A percentile compares a stretch with the other conserved stretches of the same genome.
phyloP scores from a whole-genome alignment of 176 grass and related monocot species.

The Raddia guianensis region DNA sequence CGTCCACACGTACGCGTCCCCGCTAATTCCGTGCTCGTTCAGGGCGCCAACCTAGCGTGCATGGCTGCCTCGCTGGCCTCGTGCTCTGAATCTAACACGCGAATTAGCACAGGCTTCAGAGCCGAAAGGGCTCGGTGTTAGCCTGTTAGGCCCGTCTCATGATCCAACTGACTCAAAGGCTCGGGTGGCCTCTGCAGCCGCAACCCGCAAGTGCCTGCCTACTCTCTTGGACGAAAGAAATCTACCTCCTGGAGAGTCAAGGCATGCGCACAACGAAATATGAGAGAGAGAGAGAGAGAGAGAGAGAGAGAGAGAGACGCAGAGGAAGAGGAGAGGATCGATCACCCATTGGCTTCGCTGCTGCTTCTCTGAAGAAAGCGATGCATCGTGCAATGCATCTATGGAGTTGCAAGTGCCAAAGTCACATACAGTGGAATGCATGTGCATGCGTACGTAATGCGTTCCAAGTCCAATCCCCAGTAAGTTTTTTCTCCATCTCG shows the following conservation, averaged over 20 bases:
- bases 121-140: conserved; percentile 22
- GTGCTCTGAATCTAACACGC: background rate
- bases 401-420: background rate
- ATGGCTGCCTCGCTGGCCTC: background rate
- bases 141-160: conserved; percentile 32
- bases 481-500: background rate
- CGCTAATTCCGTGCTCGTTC: background rate
- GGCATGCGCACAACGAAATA: background rate
- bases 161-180: background rate
- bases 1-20: background rate
- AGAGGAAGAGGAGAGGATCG: background rate
- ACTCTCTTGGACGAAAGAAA: conserved; percentile 13
- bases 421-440: background rate
- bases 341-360: background rate
- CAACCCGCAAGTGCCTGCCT: conserved; percentile 31
- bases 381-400: background rate
- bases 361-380: background rate
- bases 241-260: conserved; percentile 1
- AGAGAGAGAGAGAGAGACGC: background rate
- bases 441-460: too few species aligned
- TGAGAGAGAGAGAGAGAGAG: background rate
- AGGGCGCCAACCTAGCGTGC: background rate
- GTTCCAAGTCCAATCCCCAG: conserved; percentile 6
- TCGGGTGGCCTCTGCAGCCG: background rate
- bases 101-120: background rate